phyloP scores from a whole-genome alignment of 305 asterid species.

The Fraxinus angustifolia region DNA sequence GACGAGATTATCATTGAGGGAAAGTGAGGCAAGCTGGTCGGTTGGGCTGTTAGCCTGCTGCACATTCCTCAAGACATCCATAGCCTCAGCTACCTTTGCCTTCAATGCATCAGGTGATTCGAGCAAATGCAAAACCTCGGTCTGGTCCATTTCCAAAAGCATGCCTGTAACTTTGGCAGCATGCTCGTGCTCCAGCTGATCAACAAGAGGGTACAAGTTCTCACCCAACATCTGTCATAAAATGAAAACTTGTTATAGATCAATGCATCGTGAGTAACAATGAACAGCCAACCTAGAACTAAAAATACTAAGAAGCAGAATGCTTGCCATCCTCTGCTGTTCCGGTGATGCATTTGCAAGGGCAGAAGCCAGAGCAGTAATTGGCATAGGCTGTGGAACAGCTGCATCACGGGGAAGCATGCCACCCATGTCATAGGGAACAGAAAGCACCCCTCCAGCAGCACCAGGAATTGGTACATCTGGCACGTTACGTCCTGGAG shows the following conservation, averaged over 20 bases:
- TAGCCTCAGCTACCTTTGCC: neutral
- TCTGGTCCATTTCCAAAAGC: neutral
- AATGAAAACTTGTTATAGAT: neutral
- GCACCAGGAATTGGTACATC: neutral
- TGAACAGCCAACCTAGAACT: neutral
- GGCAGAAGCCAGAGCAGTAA: neutral
- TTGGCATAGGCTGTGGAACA: neutral
- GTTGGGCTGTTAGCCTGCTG: neutral
- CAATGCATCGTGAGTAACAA: neutral
- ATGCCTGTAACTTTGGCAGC: neutral
- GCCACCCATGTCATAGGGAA: neutral
- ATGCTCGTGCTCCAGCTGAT: neutral
- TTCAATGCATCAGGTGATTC: neutral
- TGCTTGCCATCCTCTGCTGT: neutral
- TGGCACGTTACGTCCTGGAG: neutral
- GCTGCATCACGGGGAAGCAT: neutral
- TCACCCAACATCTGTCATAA: neutral
- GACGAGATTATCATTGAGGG: neutral
- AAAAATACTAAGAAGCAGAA: neutral
- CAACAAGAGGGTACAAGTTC: neutral
- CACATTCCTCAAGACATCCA: neutral
- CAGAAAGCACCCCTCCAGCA: neutral
- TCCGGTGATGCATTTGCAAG: neutral
- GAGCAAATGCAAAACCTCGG: neutral
- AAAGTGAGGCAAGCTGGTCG: neutral